Conservation (phyloP, 306 rosid genomes). For the Gynostemma pentaphyllum region DNA sequence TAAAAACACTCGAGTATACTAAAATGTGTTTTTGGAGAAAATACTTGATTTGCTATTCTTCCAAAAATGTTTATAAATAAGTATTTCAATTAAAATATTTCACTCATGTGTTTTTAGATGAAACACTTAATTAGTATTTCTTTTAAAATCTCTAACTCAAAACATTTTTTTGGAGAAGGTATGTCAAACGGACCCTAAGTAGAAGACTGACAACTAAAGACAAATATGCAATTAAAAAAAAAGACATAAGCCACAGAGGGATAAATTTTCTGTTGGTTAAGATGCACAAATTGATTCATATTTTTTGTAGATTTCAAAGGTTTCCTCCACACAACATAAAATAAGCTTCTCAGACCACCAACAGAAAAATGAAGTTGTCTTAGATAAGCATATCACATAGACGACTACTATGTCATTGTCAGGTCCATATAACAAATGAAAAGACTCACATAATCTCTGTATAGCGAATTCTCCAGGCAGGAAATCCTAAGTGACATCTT, state of each 20-base stretch:
- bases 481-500: slow-evolving; percentile 90
- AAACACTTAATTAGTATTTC: no score
- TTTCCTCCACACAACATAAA: background rate
- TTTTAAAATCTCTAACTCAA: no score
- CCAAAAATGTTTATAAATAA: no score
- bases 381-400: background rate
- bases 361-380: background rate
- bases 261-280: background rate
- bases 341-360: background rate
- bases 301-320: background rate
- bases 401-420: background rate
- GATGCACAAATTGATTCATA: background rate
- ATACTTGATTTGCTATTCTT: no score
- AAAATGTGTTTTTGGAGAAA: no score
- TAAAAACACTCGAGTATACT: no score
- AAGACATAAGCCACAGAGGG: background rate
- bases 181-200: background rate
- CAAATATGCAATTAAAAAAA: background rate
- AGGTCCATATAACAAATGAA: background rate
- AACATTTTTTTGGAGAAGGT: background rate
- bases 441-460: slow-evolving; percentile 78
- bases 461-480: slow-evolving; percentile 84
- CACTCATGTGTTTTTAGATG: no score
- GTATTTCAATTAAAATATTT: no score
- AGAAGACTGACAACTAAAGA: background rate